These are phyloP conservation scores for Cryoendolithus antarcticus DNA, from an alignment of 2,329 filamentous ascomycete genomes.

Conservation along the genomic window DNA sequence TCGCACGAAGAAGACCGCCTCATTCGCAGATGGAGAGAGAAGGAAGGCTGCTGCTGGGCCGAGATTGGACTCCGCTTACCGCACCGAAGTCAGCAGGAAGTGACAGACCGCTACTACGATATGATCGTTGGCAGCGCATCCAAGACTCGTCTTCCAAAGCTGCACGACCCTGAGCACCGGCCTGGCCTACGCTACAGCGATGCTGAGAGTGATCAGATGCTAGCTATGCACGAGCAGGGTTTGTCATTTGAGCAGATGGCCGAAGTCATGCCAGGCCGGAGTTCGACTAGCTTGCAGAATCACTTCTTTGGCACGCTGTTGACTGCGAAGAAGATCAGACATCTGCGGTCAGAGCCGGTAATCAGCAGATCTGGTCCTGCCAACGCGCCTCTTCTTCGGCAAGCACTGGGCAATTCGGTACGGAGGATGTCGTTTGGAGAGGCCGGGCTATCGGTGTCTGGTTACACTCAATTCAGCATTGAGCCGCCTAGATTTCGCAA, in stretches of 20 bases:
- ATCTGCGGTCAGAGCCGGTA: not conserved
- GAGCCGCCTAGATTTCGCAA: not conserved
- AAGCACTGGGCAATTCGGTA: conserved; percentile 7
- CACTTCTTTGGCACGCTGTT: conserved; percentile 1
- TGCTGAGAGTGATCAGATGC: conserved; percentile 1
- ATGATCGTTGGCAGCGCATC: not conserved
- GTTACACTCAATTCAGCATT: not conserved
- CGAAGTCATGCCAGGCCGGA: conserved; percentile 2
- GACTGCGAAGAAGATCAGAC: conserved; percentile 1
- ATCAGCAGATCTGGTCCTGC: not conserved
- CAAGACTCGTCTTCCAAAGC: not conserved
- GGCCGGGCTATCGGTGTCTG: not conserved
- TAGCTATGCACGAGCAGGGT: conserved; percentile 2
- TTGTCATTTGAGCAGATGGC: conserved; percentile 4
- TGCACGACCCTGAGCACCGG: not conserved
- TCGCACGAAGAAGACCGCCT: no score
- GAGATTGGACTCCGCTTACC: no score
- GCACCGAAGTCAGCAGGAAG: no score
- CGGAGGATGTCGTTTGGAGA: conserved; percentile 4
- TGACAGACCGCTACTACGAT: conserved; percentile 4
- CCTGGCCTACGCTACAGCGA: not conserved
- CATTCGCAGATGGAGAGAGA: no score
- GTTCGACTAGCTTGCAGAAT: conserved; percentile 3
- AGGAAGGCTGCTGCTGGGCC: no score
- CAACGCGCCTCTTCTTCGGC: conserved; percentile 5